phyloP scores from a whole-genome alignment of 73 alveolate species.

The Paramecium tetraurelia region DNA sequence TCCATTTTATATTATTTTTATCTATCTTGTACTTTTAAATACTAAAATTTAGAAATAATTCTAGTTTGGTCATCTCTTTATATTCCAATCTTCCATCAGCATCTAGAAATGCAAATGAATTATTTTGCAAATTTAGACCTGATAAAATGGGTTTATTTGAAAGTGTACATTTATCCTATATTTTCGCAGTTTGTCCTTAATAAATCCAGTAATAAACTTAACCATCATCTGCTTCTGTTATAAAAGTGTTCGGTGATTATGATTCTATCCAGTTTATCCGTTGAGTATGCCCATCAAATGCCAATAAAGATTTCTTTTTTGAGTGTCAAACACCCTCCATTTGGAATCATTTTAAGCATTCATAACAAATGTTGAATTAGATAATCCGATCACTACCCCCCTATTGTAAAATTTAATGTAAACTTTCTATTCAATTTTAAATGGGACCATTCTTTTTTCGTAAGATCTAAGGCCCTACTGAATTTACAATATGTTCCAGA shows the following conservation, averaged over 20 bases:
- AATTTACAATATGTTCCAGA: not conserved
- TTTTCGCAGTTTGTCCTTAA: not conserved
- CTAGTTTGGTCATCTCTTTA: not conserved
- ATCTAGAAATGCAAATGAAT: conserved; percentile 6
- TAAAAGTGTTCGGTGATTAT: not conserved
- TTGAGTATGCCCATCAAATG: not conserved
- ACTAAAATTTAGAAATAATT: not conserved
- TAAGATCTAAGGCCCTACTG: not conserved
- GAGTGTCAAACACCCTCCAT: not conserved
- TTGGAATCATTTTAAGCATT: not conserved
- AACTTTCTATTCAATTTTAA: not conserved
- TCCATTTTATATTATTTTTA: not conserved
- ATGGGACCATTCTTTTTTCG: not conserved
- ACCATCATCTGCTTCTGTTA: conserved; percentile 27
- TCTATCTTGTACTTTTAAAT: not conserved
- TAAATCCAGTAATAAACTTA: not conserved
- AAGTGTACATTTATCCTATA: not conserved
- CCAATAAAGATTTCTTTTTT: not conserved
- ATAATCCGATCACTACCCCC: not conserved
- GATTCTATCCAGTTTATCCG: not conserved
- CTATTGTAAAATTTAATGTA: not conserved
- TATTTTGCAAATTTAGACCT: not conserved
- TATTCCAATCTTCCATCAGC: not conserved
- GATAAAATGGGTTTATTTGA: not conserved
- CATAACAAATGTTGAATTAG: not conserved